Evolutionary conservation across 768 basidiomycete genomes (phyloP).

Genomic region (Pleurotus ostreatus): DNA sequence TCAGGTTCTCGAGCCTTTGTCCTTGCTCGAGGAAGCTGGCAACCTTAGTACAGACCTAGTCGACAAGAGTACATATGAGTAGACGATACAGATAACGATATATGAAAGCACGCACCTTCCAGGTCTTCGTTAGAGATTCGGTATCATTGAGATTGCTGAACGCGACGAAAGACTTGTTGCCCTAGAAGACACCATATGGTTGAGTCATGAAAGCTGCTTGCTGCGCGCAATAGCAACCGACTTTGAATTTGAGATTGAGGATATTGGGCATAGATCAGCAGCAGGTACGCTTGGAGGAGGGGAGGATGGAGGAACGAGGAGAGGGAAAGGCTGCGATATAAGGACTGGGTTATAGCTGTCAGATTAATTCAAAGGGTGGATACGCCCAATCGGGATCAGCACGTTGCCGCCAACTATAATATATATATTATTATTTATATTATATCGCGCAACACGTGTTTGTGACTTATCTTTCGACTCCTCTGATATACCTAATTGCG

Average conservation of each 20-base stretch:
- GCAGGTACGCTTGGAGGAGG: constrained; percentile 3
- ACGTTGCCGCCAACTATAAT: background rate
- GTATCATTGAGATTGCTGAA: constrained; percentile 85
- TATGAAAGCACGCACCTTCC: constrained; percentile 58
- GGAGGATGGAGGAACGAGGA: constrained; percentile 9
- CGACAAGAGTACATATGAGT: constrained; percentile 2
- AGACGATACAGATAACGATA: constrained; percentile 3
- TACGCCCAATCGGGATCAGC: background rate
- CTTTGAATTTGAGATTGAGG: constrained; percentile 64
- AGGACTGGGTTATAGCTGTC: constrained; percentile 9
- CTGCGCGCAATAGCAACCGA: constrained; percentile 11
- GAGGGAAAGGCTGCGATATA: constrained; percentile 8
- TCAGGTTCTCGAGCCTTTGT: constrained; percentile 86
- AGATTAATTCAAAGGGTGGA: background rate
- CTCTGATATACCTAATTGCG: background rate
- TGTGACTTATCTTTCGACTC: background rate
- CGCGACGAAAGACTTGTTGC: constrained; percentile 93
- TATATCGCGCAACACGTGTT: constrained; percentile 3
- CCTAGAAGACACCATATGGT: constrained; percentile 40
- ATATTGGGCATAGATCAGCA: constrained; percentile 46
- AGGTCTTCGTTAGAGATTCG: constrained; percentile 84
- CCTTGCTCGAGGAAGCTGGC: constrained; percentile 89
- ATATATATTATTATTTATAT: background rate
- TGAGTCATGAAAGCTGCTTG: background rate
- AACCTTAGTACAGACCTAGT: constrained; percentile 84